A percentile compares a stretch with the other conserved stretches of the same genome.
These are phyloP conservation scores for Grigorovia yakushimaensis DNA, from an alignment of 805 yeast species.

Conservation along the genomic window DNA sequence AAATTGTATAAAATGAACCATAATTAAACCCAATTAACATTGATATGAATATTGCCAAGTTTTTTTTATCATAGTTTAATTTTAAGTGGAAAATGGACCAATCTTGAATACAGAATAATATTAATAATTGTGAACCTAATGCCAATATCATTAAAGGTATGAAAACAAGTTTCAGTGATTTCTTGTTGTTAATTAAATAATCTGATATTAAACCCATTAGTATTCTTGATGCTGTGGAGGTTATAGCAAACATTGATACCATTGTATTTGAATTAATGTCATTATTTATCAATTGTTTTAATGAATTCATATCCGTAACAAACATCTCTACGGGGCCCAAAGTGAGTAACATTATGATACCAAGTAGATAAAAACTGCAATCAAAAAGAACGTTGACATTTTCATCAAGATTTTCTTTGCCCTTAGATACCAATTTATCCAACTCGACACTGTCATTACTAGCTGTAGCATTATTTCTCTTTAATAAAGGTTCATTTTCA, in stretches of 20 bases:
- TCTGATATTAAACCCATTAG: constrained; percentile 63
- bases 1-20: constrained; percentile 78
- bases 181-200: constrained; percentile 26
- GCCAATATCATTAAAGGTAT: constrained; percentile 29
- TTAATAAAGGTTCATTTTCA: constrained; percentile 13
- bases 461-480: background rate
- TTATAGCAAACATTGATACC: constrained; percentile 53
- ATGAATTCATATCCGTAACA: constrained; percentile 72
- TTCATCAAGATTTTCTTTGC: background rate
- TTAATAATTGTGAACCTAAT: constrained; percentile 28
- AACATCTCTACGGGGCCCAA: constrained; percentile 83
- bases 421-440: constrained; percentile 15
- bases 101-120: constrained; percentile 13
- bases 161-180: constrained; percentile 26
- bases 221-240: constrained; percentile 65
- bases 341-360: constrained; percentile 52
- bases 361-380: constrained; percentile 52
- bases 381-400: constrained; percentile 26
- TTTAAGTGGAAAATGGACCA: constrained; percentile 10
- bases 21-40: constrained; percentile 58
- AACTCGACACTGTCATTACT: background rate
- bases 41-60: constrained; percentile 21
- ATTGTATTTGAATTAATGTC: constrained; percentile 24
- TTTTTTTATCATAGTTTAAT: constrained; percentile 13
- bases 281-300: constrained; percentile 33